Percentiles rank a stretch among this genome's conserved stretches.
Evolutionary conservation across 352 stramenopile species (phyloP).

Genomic region (Globisporangium megalacanthum): DNA sequence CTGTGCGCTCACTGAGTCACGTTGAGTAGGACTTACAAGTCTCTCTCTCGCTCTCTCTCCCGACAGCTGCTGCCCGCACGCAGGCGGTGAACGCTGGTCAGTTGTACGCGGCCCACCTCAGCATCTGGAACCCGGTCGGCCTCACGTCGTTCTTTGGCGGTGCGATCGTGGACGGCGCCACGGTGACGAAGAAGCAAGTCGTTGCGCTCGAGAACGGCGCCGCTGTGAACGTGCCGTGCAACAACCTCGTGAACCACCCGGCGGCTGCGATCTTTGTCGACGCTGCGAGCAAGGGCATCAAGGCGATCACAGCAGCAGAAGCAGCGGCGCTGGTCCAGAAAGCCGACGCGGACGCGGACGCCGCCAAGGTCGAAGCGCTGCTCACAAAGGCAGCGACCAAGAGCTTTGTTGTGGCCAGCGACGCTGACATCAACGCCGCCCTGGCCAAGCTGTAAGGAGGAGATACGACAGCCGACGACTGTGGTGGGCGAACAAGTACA

Average conservation of each 20-base stretch:
- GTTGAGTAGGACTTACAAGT: neutral
- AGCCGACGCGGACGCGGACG: constrained; percentile 38
- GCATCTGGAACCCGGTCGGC: constrained; percentile 64
- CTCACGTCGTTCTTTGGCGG: constrained; percentile 71
- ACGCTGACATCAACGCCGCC: constrained; percentile 48
- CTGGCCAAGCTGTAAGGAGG: constrained; percentile 57
- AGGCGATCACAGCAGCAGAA: constrained; percentile 55
- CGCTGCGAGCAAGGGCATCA: constrained; percentile 47
- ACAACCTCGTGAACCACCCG: constrained; percentile 69
- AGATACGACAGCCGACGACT: neutral
- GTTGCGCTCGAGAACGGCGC: constrained; percentile 36
- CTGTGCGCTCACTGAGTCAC: no score
- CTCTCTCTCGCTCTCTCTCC: neutral
- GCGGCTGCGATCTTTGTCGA: constrained; percentile 62
- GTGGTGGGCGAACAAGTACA: neutral
- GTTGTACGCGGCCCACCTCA: constrained; percentile 65
- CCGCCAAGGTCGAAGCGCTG: constrained; percentile 59
- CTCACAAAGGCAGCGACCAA: constrained; percentile 60
- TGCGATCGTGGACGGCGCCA: constrained; percentile 46
- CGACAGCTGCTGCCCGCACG: constrained; percentile 35
- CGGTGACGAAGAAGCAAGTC: constrained; percentile 57
- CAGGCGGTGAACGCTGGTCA: constrained; percentile 51
- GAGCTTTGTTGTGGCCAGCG: constrained; percentile 58
- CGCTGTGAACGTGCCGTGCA: constrained; percentile 67
- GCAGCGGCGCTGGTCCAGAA: constrained; percentile 41